These are phyloP conservation scores for Aspergillus ochraceus DNA, from an alignment of 2,329 filamentous ascomycete genomes.

Conservation along the genomic window DNA sequence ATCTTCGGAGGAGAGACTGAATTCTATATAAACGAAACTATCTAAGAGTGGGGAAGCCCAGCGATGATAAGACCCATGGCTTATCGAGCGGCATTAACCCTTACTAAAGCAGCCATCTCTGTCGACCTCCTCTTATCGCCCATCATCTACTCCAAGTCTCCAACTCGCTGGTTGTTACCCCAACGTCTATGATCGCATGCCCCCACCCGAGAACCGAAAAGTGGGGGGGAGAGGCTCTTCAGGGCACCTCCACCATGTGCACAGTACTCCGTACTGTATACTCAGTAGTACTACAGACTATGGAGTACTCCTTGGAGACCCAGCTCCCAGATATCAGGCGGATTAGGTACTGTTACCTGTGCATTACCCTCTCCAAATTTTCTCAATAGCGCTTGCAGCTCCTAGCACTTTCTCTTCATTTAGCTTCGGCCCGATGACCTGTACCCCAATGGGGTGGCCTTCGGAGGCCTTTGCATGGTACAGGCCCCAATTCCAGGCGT, in stretches of 20 bases:
- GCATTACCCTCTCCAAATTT: conserved; percentile 20
- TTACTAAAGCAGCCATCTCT: too few relatives aligned
- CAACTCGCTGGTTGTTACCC: not conserved
- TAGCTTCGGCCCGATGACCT: conserved; percentile 53
- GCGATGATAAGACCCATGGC: not conserved
- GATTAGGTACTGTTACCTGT: not conserved
- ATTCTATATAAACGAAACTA: too few relatives aligned
- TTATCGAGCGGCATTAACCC: not conserved
- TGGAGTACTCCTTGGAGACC: not conserved
- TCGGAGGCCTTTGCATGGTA: conserved; percentile 47
- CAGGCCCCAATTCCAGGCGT: conserved; percentile 53
- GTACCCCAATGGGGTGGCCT: conserved; percentile 53
- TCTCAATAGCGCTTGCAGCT: conserved; percentile 35
- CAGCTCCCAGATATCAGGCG: not conserved
- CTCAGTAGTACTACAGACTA: too few relatives aligned
- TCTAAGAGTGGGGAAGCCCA: not conserved
- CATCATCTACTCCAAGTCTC: not conserved
- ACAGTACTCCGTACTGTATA: not conserved
- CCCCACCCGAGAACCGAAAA: not conserved
- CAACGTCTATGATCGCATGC: not conserved
- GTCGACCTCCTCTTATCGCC: not conserved
- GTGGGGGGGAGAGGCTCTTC: not conserved
- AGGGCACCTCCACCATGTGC: not conserved
- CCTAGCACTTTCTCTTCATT: conserved; percentile 59
- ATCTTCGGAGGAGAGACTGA: too few relatives aligned